Evolutionary conservation across 768 basidiomycete species (phyloP).

Genomic region (Lactarius quietus): DNA sequence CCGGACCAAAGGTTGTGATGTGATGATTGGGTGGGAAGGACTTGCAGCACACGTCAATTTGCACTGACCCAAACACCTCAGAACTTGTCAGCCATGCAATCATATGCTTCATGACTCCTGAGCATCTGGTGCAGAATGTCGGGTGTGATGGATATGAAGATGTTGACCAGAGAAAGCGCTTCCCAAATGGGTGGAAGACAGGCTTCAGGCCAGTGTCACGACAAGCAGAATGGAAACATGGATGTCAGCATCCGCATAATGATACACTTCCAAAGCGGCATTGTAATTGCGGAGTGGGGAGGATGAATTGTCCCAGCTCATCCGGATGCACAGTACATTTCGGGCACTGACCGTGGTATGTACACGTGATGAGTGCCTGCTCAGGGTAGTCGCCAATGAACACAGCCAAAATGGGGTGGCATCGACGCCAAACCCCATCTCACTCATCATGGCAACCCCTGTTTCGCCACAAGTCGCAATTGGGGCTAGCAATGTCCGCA

Average conservation of each 20-base stretch:
- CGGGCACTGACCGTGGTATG: neutral
- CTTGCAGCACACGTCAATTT: neutral
- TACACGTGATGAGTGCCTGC: neutral
- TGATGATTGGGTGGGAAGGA: neutral
- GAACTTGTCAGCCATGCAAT: neutral
- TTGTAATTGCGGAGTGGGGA: neutral
- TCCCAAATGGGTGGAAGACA: neutral
- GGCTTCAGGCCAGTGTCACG: neutral
- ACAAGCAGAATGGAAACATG: neutral
- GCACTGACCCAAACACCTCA: neutral
- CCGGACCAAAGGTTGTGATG: neutral
- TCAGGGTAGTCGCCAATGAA: neutral
- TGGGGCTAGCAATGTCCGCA: constrained; percentile 33
- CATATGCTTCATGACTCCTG: neutral
- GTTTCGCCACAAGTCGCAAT: constrained; percentile 31
- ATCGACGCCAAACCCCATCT: no score
- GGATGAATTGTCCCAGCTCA: neutral
- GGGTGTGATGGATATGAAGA: neutral
- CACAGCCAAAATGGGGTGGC: neutral
- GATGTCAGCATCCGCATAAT: neutral
- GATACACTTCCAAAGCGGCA: neutral
- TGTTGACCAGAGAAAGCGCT: neutral
- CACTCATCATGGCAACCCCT: constrained; percentile 24
- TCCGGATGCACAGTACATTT: neutral
- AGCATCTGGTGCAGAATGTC: neutral